These are phyloP conservation scores for Xanthoceras sorbifolium DNA, from an alignment of 345 rosid genomes.

Conservation along the genomic window DNA sequence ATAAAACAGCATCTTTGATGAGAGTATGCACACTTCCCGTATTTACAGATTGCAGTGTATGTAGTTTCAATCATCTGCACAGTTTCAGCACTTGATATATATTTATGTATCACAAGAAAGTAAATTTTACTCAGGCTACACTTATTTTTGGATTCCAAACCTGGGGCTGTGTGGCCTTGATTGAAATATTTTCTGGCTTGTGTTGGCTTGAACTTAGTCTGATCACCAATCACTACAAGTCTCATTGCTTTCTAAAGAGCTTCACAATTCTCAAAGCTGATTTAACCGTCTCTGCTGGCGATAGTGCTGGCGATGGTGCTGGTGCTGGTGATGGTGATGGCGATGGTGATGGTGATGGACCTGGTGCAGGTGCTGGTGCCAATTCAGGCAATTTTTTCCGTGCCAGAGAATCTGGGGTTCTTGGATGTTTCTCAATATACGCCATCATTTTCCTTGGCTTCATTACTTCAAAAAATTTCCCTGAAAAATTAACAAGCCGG, in stretches of 20 bases:
- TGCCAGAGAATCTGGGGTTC: constrained; percentile 8
- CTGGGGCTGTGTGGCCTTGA: neutral
- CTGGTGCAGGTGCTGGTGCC: constrained; percentile 26
- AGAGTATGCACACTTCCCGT: neutral
- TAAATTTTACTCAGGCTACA: neutral
- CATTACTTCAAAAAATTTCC: constrained; percentile 18
- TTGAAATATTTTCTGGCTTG: neutral
- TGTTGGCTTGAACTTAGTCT: neutral
- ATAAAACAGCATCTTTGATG: constrained; percentile 6
- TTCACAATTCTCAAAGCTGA: constrained; percentile 14
- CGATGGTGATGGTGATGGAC: constrained; percentile 18
- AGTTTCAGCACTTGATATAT: neutral
- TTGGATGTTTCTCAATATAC: constrained; percentile 28
- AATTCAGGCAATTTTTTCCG: constrained; percentile 6
- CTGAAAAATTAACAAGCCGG: constrained; percentile 13
- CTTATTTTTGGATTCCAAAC: constrained; percentile 12
- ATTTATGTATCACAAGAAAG: neutral
- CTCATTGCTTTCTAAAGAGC: constrained; percentile 21
- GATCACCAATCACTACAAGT: neutral
- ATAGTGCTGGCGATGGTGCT: constrained; percentile 17
- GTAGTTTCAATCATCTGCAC: neutral
- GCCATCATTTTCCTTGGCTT: constrained; percentile 56
- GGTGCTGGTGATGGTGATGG: constrained; percentile 30
- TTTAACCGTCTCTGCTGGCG: constrained; percentile 1
- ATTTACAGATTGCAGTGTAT: neutral